Evolutionary conservation across 345 rosid species (phyloP).

Genomic region (Populus simonii): DNA sequence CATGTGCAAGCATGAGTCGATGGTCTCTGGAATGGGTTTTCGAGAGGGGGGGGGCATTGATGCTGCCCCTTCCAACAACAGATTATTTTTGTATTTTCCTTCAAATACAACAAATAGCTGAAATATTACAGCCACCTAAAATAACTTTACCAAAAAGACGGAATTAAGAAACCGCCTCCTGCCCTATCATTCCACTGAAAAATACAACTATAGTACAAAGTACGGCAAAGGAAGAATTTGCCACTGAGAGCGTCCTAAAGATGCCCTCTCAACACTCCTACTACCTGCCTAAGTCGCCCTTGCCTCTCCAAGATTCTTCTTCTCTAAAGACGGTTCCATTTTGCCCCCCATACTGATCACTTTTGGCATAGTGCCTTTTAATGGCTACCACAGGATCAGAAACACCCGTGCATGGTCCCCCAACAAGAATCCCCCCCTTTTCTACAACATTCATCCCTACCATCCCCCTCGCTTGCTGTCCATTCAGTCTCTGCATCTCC

Average conservation of each 20-base stretch:
- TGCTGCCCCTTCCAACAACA: slow-evolving; percentile 12
- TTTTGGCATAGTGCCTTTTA: slow-evolving; percentile 51
- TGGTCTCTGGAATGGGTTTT: not conserved
- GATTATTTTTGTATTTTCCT: slow-evolving; percentile 51
- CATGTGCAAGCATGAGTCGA: too few relatives aligned
- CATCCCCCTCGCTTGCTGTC: slow-evolving; percentile 47
- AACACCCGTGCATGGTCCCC: slow-evolving; percentile 45
- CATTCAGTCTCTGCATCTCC: slow-evolving; percentile 45
- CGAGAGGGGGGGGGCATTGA: not conserved
- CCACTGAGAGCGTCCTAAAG: slow-evolving; percentile 8
- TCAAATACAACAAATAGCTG: slow-evolving; percentile 50
- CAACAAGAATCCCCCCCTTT: slow-evolving; percentile 37
- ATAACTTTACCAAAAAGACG: slow-evolving; percentile 18
- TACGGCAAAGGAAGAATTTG: slow-evolving; percentile 29
- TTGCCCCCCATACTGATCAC: slow-evolving; percentile 42
- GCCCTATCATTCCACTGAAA: slow-evolving; percentile 39
- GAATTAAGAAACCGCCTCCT: slow-evolving; percentile 29
- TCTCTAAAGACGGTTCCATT: slow-evolving; percentile 42
- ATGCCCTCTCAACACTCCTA: slow-evolving; percentile 30
- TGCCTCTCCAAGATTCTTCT: slow-evolving; percentile 61
- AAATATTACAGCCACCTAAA: slow-evolving; percentile 42
- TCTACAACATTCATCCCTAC: slow-evolving; percentile 50
- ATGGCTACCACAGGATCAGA: slow-evolving; percentile 68
- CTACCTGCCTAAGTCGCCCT: slow-evolving; percentile 61
- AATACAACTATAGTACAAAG: slow-evolving; percentile 55